phyloP scores from a whole-genome alignment of 805 yeast species.

The Candida ponderosae region DNA sequence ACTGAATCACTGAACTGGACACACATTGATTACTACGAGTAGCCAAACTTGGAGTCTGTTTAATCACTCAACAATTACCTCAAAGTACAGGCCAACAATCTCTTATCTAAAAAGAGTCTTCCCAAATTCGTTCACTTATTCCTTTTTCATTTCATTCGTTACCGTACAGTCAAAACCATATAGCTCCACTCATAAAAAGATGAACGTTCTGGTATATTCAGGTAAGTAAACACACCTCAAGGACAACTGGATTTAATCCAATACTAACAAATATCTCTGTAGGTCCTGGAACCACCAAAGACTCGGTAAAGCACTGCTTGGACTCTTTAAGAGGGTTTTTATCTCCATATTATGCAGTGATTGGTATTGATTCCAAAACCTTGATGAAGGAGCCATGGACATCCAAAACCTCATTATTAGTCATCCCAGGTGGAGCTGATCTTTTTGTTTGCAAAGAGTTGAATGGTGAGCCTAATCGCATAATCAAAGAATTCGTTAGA shows the following conservation, averaged over 20 bases:
- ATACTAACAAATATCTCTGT: constrained; percentile 3
- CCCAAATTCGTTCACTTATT: too few relatives aligned
- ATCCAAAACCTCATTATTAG: constrained; percentile 66
- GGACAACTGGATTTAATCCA: not conserved
- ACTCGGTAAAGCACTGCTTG: constrained; percentile 76
- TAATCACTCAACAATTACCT: too few relatives aligned
- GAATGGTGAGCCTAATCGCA: constrained; percentile 58
- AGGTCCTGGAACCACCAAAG: constrained; percentile 81
- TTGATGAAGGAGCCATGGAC: constrained; percentile 84
- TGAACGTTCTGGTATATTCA: constrained; percentile 72
- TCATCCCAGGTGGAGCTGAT: constrained; percentile 97
- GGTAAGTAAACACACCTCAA: constrained; percentile 22
- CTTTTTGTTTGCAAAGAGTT: constrained; percentile 71
- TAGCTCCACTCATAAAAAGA: constrained; percentile 14
- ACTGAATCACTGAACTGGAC: too few relatives aligned
- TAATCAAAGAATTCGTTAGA: constrained; percentile 55
- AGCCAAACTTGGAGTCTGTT: too few relatives aligned
- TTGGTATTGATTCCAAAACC: constrained; percentile 54
- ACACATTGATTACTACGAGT: too few relatives aligned
- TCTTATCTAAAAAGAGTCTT: too few relatives aligned
- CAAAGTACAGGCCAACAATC: too few relatives aligned
- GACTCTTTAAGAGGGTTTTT: constrained; percentile 67
- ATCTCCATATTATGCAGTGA: constrained; percentile 86
- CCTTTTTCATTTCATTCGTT: too few relatives aligned
- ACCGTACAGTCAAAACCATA: too few relatives aligned